A percentile compares a stretch with the other conserved stretches of the same genome.
Conservation (phyloP, 1,284 basidiomycete genomes). For the Ganoderma sp. region DNA sequence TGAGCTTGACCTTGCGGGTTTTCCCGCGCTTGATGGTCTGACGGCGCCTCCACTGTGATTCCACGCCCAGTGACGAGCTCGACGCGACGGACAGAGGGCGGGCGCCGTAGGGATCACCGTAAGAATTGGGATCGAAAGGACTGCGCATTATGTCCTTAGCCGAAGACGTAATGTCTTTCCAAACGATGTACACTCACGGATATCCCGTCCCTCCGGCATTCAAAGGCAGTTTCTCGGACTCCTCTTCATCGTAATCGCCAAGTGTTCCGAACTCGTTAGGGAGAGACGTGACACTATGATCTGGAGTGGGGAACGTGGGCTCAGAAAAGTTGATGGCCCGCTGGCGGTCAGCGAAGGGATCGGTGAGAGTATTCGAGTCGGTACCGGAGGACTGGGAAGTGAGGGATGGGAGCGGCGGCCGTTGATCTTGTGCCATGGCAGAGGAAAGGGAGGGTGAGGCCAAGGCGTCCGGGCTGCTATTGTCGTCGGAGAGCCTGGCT, state of each 20-base stretch:
- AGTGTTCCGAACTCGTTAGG: slow-evolving; percentile 55
- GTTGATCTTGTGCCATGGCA: slow-evolving; percentile 54
- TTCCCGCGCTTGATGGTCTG: slow-evolving; percentile 93
- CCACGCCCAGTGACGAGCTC: slow-evolving; percentile 66
- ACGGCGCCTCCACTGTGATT: slow-evolving; percentile 82
- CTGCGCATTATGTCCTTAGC: slow-evolving; percentile 41
- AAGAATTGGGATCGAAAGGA: slow-evolving; percentile 63
- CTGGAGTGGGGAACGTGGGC: slow-evolving; percentile 45
- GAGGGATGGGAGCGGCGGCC: slow-evolving; percentile 51
- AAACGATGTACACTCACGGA: slow-evolving; percentile 54
- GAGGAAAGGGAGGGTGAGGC: slow-evolving; percentile 11
- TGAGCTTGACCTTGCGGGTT: slow-evolving; percentile 93
- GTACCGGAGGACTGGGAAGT: slow-evolving; percentile 41
- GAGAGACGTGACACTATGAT: slow-evolving; percentile 61
- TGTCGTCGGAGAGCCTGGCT: slow-evolving; percentile 28
- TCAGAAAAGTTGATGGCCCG: slow-evolving; percentile 67
- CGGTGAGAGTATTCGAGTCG: slow-evolving; percentile 43
- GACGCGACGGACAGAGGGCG: slow-evolving; percentile 72
- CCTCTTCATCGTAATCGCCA: slow-evolving; percentile 61
- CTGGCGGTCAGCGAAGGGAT: slow-evolving; percentile 74
- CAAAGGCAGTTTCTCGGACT: slow-evolving; percentile 76
- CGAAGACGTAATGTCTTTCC: slow-evolving; percentile 1
- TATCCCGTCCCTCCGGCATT: slow-evolving; percentile 64
- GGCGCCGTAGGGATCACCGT: slow-evolving; percentile 66
- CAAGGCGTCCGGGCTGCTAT: slow-evolving; percentile 11